phyloP scores from a whole-genome alignment of 495 filamentous ascomycete species.

The Hypoxylon perforatum region DNA sequence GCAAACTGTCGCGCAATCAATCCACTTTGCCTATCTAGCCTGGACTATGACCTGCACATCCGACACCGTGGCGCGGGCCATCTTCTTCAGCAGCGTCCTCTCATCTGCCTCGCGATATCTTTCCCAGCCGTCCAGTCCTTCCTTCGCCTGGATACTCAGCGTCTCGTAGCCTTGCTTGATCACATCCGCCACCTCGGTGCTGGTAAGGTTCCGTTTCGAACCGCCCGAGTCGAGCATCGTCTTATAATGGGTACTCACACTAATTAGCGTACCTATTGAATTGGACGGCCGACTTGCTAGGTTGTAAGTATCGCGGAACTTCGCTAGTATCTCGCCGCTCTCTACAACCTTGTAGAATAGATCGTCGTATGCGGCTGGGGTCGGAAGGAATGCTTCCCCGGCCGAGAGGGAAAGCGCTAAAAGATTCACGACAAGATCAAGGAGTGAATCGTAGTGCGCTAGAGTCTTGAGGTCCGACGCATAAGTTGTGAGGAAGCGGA shows the following conservation, averaged over 20 bases:
- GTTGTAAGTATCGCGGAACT: conserved; percentile 82
- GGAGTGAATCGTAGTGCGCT: conserved; percentile 66
- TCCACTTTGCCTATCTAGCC: conserved; percentile 38
- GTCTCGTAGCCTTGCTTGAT: conserved; percentile 98
- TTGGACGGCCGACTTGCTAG: conserved; percentile 64
- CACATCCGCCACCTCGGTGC: conserved; percentile 84
- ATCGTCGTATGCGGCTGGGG: conserved; percentile 89
- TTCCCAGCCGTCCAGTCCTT: conserved; percentile 84
- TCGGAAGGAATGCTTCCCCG: conserved; percentile 94
- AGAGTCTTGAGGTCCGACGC: conserved; percentile 74
- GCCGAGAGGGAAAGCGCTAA: conserved; percentile 85
- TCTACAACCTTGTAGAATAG: conserved; percentile 98
- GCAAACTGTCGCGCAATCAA: background rate
- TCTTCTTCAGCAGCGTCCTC: conserved; percentile 82
- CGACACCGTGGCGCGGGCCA: conserved; percentile 78
- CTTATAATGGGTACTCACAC: conserved; percentile 88
- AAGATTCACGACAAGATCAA: conserved; percentile 83
- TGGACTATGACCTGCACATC: conserved; percentile 67
- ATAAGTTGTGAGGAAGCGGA: conserved; percentile 92
- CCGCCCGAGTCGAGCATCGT: conserved; percentile 75
- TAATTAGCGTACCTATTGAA: conserved; percentile 84
- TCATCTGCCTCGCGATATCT: conserved; percentile 81
- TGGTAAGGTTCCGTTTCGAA: conserved; percentile 74
- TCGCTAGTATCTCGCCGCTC: conserved; percentile 81
- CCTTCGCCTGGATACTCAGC: conserved; percentile 84